A percentile compares a stretch with the other conserved stretches of the same genome.
These are phyloP conservation scores for Globisporangium nodosum DNA, from an alignment of 352 stramenopile species.

Conservation along the genomic window DNA sequence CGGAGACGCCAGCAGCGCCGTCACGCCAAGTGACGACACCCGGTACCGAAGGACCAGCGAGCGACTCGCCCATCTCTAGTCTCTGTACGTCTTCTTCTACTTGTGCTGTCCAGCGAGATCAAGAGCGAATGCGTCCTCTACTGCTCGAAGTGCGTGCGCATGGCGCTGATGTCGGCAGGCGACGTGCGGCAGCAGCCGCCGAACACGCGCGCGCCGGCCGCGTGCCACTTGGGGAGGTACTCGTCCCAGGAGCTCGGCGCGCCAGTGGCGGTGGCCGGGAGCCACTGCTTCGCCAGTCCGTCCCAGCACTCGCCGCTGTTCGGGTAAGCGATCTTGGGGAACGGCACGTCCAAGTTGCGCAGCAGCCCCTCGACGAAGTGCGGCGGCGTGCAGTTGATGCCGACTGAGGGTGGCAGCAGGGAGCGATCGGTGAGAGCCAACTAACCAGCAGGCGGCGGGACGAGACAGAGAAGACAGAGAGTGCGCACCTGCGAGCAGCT, in stretches of 20 bases:
- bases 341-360: constrained; percentile 31
- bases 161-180: constrained; percentile 57
- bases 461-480: not conserved
- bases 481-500: constrained; percentile 38
- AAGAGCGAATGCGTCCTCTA: not conserved
- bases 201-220: constrained; percentile 67
- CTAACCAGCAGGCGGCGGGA: too few species aligned
- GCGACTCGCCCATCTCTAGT: constrained; percentile 1
- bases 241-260: constrained; percentile 46
- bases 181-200: constrained; percentile 81
- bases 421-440: too few species aligned
- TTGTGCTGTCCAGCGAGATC: too few species aligned
- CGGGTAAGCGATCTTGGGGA: constrained; percentile 69
- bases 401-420: constrained; percentile 22
- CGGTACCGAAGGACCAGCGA: constrained; percentile 7
- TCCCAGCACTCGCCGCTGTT: constrained; percentile 87
- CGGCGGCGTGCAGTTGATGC: constrained; percentile 84
- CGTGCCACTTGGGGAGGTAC: constrained; percentile 58
- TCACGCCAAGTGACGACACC: not conserved
- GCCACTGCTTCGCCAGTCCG: constrained; percentile 63
- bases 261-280: constrained; percentile 32
- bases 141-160: constrained; percentile 47
- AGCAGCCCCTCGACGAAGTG: constrained; percentile 66
- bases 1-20: constrained; percentile 1
- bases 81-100: not conserved